Evolutionary conservation across 495 filamentous ascomycete genomes (phyloP).

Genomic region (Aspergillus homomorphus): DNA sequence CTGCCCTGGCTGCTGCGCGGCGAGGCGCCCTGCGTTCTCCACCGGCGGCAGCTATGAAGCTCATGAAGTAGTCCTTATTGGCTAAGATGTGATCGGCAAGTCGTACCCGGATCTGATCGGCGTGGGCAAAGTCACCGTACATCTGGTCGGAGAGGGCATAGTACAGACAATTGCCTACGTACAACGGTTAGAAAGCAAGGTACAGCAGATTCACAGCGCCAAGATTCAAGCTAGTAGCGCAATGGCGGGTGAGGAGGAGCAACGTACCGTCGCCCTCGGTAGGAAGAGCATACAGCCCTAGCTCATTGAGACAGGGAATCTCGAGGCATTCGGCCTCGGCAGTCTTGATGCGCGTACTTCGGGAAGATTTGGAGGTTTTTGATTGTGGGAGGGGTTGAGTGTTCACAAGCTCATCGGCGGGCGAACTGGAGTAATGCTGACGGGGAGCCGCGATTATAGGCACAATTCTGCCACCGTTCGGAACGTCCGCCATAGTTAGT

Average conservation of each 20-base stretch:
- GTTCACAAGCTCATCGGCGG: constrained; percentile 16
- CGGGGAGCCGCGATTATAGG: constrained; percentile 39
- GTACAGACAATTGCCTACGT: constrained; percentile 70
- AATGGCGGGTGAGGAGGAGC: constrained; percentile 7
- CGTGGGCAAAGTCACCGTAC: constrained; percentile 59
- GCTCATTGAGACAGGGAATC: constrained; percentile 37
- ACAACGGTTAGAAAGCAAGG: constrained; percentile 18
- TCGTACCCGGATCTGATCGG: constrained; percentile 54
- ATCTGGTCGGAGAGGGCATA: constrained; percentile 75
- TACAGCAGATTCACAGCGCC: constrained; percentile 7
- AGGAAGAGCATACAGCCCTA: constrained; percentile 41
- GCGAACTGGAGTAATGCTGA: constrained; percentile 24
- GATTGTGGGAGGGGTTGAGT: constrained; percentile 12
- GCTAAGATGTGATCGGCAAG: constrained; percentile 62
- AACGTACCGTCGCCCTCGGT: constrained; percentile 46
- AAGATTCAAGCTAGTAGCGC: background rate
- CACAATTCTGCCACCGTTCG: constrained; percentile 48
- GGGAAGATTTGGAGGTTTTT: constrained; percentile 8
- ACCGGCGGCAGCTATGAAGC: constrained; percentile 60
- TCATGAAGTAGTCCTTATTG: constrained; percentile 61
- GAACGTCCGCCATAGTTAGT: constrained; percentile 43
- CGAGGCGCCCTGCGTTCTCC: constrained; percentile 62
- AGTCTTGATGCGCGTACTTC: constrained; percentile 22
- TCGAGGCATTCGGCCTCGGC: constrained; percentile 30
- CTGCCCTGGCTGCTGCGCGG: constrained; percentile 48